Conservation (phyloP, 805 yeast species). For the Schwanniomyces polymorphus region DNA sequence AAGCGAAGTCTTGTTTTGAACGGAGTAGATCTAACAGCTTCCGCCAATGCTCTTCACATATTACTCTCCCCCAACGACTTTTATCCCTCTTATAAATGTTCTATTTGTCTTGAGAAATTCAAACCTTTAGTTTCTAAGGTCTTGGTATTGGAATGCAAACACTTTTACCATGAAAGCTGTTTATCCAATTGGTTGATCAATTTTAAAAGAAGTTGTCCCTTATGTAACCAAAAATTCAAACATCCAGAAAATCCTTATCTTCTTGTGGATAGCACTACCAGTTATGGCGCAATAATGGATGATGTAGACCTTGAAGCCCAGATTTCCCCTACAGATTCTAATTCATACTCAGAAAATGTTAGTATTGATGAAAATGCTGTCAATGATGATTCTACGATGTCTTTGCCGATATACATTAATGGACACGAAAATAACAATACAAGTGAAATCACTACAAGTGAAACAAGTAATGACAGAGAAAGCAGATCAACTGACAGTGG, state of each 20-base stretch:
- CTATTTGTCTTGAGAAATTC: conserved; percentile 59
- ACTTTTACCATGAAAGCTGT: conserved; percentile 59
- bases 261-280: conserved; percentile 15
- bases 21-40: conserved; percentile 35
- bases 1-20: conserved; percentile 37
- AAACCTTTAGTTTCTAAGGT: conserved; percentile 47
- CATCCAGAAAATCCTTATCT: conserved; percentile 9
- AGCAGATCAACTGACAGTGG: not conserved
- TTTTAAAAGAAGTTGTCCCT: conserved; percentile 56
- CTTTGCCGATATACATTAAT: not conserved
- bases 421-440: not conserved
- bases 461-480: not conserved
- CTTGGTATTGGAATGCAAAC: conserved; percentile 57
- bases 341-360: not conserved
- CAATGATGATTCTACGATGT: not conserved
- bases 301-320: conserved; percentile 16
- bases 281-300: conserved; percentile 21
- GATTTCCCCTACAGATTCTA: not conserved
- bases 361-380: not conserved
- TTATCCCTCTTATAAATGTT: conserved; percentile 52
- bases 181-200: conserved; percentile 60
- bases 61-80: conserved; percentile 31
- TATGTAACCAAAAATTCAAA: conserved; percentile 43
- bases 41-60: conserved; percentile 16
- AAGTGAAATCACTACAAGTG: not conserved